Conservation (phyloP, 768 basidiomycete genomes). For the Vararia minispora region DNA sequence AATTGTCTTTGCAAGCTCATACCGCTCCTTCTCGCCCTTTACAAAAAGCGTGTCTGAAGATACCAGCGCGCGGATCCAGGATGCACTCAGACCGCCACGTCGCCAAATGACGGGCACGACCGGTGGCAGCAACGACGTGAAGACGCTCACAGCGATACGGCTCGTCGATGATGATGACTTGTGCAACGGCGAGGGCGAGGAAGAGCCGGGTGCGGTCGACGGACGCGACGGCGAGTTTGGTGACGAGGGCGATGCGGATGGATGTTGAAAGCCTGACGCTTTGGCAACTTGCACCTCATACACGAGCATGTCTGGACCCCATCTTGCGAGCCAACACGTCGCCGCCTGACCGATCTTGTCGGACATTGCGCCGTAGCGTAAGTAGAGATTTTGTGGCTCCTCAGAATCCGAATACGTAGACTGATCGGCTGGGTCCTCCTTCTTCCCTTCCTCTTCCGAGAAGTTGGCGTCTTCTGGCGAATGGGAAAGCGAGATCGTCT, state of each 20-base stretch:
- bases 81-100: conserved; percentile 59
- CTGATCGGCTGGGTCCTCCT: conserved; percentile 16
- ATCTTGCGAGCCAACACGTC: conserved; percentile 78
- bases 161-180: no score
- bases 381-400: conserved; percentile 25
- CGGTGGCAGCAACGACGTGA: conserved; percentile 12
- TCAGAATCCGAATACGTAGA: conserved; percentile 13
- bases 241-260: conserved; percentile 2
- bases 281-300: conserved; percentile 36
- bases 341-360: conserved; percentile 89
- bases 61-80: conserved; percentile 65
- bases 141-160: conserved; percentile 1
- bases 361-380: conserved; percentile 79
- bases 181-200: not conserved
- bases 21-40: conserved; percentile 66
- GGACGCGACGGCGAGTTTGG: conserved; percentile 6
- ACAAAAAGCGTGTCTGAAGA: conserved; percentile 77
- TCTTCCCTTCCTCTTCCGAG: conserved; percentile 6
- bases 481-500: conserved; percentile 6
- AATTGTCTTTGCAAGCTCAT: conserved; percentile 62
- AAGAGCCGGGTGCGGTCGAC: conserved; percentile 5
- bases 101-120: conserved; percentile 53
- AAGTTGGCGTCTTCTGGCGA: conserved; percentile 5
- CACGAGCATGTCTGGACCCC: conserved; percentile 71
- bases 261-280: conserved; percentile 2